Percentiles rank a stretch among this genome's conserved stretches.
Conservation (phyloP, 352 stramenopile genomes). For the Phytophthora fragariaefolia region DNA sequence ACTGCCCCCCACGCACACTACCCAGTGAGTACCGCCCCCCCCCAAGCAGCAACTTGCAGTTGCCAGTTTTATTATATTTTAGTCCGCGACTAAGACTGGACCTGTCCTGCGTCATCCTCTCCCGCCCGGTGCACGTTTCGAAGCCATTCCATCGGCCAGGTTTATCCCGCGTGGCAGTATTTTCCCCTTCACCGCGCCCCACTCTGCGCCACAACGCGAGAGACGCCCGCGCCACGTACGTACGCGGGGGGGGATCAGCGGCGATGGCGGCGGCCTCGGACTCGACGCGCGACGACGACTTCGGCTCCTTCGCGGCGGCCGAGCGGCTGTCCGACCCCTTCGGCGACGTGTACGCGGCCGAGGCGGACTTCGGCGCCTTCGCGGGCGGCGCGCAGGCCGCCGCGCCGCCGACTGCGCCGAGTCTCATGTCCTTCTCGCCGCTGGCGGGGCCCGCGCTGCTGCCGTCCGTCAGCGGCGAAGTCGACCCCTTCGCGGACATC, state of each 20-base stretch:
- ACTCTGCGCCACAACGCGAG: conserved; percentile 19
- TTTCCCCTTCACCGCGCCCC: conserved; percentile 3
- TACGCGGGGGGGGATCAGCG: conserved; percentile 1
- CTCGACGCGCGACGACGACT: conserved; percentile 35
- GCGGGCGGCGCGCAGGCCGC: neutral
- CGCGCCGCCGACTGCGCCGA: no score
- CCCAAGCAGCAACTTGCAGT: neutral
- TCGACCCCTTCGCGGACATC: conserved; percentile 52
- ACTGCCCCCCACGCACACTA: no score
- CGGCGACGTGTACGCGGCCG: conserved; percentile 41
- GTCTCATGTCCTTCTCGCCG: conserved; percentile 55
- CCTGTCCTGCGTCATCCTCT: no score
- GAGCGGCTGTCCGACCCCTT: conserved; percentile 47
- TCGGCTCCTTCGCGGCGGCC: conserved; percentile 51
- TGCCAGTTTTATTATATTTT: neutral
- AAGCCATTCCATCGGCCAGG: neutral
- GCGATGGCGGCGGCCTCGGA: conserved; percentile 35
- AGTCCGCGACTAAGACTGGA: neutral
- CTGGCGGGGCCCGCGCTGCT: conserved; percentile 24
- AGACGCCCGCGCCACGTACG: conserved; percentile 29
- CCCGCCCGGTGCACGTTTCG: no score
- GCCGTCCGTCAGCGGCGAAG: conserved; percentile 38
- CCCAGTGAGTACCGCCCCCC: no score
- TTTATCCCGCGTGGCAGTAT: neutral
- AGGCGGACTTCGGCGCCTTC: conserved; percentile 34